Evolutionary conservation across 1,284 basidiomycete species (phyloP).

Genomic region (Apiotrichum siamense): DNA sequence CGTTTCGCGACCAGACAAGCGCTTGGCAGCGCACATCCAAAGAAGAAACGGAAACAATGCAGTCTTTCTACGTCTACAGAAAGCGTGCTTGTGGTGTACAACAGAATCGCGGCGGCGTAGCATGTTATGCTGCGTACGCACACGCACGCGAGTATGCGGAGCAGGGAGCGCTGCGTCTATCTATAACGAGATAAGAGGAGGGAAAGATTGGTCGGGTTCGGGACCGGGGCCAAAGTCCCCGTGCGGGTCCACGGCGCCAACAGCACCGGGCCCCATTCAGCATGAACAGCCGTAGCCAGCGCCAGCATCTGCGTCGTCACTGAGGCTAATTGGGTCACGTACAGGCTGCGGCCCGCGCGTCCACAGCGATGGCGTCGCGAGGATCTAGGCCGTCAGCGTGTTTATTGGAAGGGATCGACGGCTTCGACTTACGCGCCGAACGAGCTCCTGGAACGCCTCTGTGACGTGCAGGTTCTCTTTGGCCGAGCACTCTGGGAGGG

Average conservation of each 20-base stretch:
- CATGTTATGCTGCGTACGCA: too few relatives aligned
- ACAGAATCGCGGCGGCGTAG: too few relatives aligned
- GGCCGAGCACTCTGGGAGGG: conserved; percentile 54
- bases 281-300: conserved; percentile 18
- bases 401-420: not conserved
- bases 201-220: too few relatives aligned
- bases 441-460: conserved; percentile 74
- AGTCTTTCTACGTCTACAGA: not conserved
- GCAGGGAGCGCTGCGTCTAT: too few relatives aligned
- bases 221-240: too few relatives aligned
- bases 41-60: not conserved
- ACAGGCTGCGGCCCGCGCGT: conserved; percentile 17
- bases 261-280: not conserved
- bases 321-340: conserved; percentile 8
- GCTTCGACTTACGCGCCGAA: conserved; percentile 52
- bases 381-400: conserved; percentile 31
- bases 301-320: conserved; percentile 11
- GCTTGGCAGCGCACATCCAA: too few relatives aligned
- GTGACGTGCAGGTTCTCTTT: conserved; percentile 77
- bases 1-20: too few relatives aligned
- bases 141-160: too few relatives aligned
- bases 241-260: too few relatives aligned
- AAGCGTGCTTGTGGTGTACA: not conserved
- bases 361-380: conserved; percentile 45
- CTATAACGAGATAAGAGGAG: too few relatives aligned